Evolutionary conservation across 257 asterid species (phyloP).

Genomic region (Verbascum thapsus): DNA sequence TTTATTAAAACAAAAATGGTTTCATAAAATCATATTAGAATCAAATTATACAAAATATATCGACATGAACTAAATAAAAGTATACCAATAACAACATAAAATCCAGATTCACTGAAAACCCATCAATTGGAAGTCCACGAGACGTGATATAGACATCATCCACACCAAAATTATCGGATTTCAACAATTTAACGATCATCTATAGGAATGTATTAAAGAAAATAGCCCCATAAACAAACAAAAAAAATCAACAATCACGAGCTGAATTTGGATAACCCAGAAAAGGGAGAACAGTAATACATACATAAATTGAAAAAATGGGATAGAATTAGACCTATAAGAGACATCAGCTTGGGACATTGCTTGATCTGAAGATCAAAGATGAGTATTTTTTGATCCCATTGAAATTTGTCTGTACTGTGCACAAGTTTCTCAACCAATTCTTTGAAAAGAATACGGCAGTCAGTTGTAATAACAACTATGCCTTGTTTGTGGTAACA

Average conservation of each 20-base stretch:
- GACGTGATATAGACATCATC: background rate
- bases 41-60: background rate
- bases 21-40: background rate
- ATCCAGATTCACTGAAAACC: conserved; percentile 7
- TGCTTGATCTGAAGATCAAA: conserved; percentile 34
- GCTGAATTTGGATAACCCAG: background rate
- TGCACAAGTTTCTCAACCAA: conserved; percentile 17
- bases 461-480: background rate
- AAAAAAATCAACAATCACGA: conserved; percentile 14
- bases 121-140: conserved; percentile 5
- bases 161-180: conserved; percentile 9
- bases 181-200: background rate
- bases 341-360: conserved; percentile 71
- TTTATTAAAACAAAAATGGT: background rate
- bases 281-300: background rate
- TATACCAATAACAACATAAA: background rate
- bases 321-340: conserved; percentile 51
- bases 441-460: background rate
- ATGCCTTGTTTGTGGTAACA: too few relatives aligned
- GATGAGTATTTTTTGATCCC: conserved; percentile 28
- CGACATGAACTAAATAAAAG: background rate
- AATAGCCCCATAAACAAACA: conserved; percentile 6
- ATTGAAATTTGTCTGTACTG: conserved; percentile 3
- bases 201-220: background rate
- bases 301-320: background rate